Base-by-base conservation (phyloP, 345 rosid species). In the Citrus hindsii region DNA sequence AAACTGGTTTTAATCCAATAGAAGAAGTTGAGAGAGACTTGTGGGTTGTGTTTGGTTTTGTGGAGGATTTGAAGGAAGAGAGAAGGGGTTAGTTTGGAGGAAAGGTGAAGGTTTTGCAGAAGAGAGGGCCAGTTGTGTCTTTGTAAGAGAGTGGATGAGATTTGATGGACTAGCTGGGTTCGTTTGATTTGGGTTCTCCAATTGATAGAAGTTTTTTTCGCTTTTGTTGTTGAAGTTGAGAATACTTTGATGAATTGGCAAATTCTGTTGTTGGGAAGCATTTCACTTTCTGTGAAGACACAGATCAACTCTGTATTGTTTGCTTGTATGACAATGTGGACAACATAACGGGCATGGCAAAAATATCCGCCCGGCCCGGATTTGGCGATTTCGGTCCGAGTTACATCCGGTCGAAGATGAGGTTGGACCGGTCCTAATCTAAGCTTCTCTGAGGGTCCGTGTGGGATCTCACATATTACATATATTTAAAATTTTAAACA, bases 91-190 rank as follows among this genome's bases (percentile, higher is more conserved):
- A 92, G 87, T 65, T 86, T 85, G 68, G 85, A 77, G 27, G 78
- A 78, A 13, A 90, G 92, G 67, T 85, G 81, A 73, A 88, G 87
- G 67, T 81, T 69, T 46, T 48, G 72, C 27, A 90, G 85, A 79
- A 88, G 86, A 21, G 85, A 56, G 2, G 58, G 48, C 92, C 89
- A 88, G 75, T 89, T 78, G 24, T 74, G 82, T 55, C 92, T 89
- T 81, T 91, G 92, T 21, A 89, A 77, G 65, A 94, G 86, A 58
- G 91, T 82, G 3, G 92, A 82, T 13, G 95, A 87, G 79, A 94
- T 83, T 40, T 89, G 90, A 42, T 83, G 75, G 27, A 88, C 87
- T 25, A 88, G 55, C 30, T 81, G 87, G 61, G 14, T 80, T 35
- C 87, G 83, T 22, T 83, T 67, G 82, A 85, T 55, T 65, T 81